These are phyloP conservation scores for Penicillium thymicola DNA, from an alignment of 2,329 filamentous ascomycete genomes.

Conservation along the genomic window DNA sequence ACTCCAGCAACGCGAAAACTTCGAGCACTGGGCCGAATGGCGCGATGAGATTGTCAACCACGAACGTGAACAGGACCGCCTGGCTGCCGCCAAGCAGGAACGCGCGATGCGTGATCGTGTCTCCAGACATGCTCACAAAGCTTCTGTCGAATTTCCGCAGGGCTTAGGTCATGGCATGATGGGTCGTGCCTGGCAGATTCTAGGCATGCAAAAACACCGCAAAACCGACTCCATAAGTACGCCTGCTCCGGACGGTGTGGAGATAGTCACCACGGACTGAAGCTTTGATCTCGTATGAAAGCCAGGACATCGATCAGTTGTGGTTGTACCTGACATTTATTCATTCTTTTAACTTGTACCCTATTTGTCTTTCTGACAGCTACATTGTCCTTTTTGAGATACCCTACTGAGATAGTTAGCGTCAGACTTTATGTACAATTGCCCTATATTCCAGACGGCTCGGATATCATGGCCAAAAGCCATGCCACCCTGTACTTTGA, in stretches of 20 bases:
- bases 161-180: conserved; percentile 40
- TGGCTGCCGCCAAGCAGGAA: conserved; percentile 34
- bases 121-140: conserved; percentile 28
- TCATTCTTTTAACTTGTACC: conserved; percentile 8
- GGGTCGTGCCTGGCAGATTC: conserved; percentile 41
- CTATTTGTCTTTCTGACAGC: conserved; percentile 8
- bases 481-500: neutral
- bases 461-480: neutral
- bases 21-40: conserved; percentile 47
- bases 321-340: conserved; percentile 2
- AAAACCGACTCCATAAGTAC: conserved; percentile 20
- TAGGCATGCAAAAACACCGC: conserved; percentile 38
- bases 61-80: conserved; percentile 37
- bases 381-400: conserved; percentile 13
- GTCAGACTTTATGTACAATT: conserved; percentile 2
- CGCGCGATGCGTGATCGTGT: conserved; percentile 28
- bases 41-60: conserved; percentile 40
- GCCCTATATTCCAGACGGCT: neutral
- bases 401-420: conserved; percentile 4
- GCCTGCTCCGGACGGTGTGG: conserved; percentile 15
- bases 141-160: conserved; percentile 33
- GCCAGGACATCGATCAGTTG: neutral
- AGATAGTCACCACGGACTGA: conserved; percentile 19
- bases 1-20: conserved; percentile 45
- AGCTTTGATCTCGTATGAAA: neutral